phyloP scores from a whole-genome alignment of 179 eudicot species.

The Beta macrorhiza region DNA sequence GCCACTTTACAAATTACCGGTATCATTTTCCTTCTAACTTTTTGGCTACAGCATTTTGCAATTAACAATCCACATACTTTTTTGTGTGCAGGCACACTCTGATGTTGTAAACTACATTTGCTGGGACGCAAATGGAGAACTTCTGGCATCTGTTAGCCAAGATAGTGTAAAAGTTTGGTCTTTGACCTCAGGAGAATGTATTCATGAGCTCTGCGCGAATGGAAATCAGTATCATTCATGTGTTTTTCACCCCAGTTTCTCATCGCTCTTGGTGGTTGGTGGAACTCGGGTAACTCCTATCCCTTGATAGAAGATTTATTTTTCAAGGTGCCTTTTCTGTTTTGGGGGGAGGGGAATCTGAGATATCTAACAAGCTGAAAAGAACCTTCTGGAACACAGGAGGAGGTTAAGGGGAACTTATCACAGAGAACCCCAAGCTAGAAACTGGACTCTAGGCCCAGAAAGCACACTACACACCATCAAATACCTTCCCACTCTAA shows the following conservation, averaged over 20 bases:
- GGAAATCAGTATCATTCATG: conserved; percentile 93
- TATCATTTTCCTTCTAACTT: background rate
- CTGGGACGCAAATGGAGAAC: conserved; percentile 88
- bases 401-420: background rate
- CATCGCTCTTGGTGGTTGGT: conserved; percentile 86
- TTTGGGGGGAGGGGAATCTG: background rate
- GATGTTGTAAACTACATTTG: conserved; percentile 72
- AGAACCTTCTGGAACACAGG: background rate
- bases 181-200: conserved; percentile 66
- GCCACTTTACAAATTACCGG: background rate
- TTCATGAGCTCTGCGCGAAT: conserved; percentile 71
- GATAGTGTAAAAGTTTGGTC: conserved; percentile 93
- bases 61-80: background rate
- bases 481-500: background rate
- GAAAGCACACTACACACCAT: background rate
- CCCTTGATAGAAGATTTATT: background rate
- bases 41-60: background rate
- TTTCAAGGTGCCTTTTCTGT: background rate
- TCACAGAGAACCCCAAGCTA: background rate
- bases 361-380: background rate
- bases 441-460: background rate
- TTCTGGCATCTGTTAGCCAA: conserved; percentile 74
- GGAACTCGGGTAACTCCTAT: conserved; percentile 65
- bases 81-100: conserved; percentile 50
- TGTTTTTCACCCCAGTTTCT: conserved; percentile 90